phyloP scores from a whole-genome alignment of 192 early-diverging fungal genomes.

The Chytriomyces sp. region DNA sequence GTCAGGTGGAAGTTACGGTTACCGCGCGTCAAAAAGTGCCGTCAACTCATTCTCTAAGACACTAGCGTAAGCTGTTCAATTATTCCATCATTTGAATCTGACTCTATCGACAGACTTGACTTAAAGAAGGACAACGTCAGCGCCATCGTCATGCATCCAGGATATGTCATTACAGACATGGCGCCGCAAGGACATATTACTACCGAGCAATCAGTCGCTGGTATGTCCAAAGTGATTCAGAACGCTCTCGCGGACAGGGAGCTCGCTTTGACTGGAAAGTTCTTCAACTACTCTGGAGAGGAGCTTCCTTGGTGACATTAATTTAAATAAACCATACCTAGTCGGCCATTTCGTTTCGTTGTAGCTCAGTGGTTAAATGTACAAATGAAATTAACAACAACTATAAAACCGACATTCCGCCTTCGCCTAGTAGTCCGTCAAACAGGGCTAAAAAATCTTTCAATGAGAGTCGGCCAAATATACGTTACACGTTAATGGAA shows the following conservation, averaged over 20 bases:
- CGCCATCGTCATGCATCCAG: slow-evolving; percentile 27
- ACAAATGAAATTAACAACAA: too few species aligned
- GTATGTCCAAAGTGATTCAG: slow-evolving; percentile 36
- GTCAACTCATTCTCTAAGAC: slow-evolving; percentile 32
- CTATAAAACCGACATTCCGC: too few species aligned
- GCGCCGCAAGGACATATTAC: slow-evolving; percentile 19
- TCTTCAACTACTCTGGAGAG: not conserved
- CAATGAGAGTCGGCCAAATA: too few species aligned
- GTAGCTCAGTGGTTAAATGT: too few species aligned
- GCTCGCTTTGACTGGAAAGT: slow-evolving; percentile 8
- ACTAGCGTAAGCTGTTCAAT: not conserved
- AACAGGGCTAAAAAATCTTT: too few species aligned
- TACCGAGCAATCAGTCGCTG: slow-evolving; percentile 20
- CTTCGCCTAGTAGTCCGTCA: too few species aligned
- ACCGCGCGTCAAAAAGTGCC: slow-evolving; percentile 35
- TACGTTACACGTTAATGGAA: too few species aligned
- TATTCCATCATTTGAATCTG: not conserved
- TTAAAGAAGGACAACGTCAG: slow-evolving; percentile 14
- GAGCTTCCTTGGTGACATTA: slow-evolving; percentile 49
- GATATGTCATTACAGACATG: slow-evolving; percentile 40
- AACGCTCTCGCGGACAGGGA: not conserved
- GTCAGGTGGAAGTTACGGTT: slow-evolving; percentile 29
- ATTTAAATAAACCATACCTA: too few species aligned
- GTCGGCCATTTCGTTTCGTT: too few species aligned
- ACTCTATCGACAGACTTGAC: slow-evolving; percentile 5